A percentile compares a stretch with the other conserved stretches of the same genome.
Conservation (phyloP, 805 yeast species). For the Ogataea angusta region DNA sequence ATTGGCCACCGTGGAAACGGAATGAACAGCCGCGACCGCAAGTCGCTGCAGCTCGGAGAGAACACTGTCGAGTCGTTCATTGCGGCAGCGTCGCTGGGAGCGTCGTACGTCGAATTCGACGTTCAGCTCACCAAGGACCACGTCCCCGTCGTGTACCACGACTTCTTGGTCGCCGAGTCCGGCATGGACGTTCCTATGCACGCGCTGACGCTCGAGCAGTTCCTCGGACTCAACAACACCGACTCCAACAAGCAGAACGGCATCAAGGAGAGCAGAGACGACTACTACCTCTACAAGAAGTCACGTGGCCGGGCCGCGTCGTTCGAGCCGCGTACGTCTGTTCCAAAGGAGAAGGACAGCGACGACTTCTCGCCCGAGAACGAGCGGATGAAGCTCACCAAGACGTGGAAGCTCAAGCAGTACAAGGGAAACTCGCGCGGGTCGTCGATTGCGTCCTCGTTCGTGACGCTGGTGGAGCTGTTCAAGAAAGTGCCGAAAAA, state of each 20-base stretch:
- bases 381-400: conserved; percentile 79
- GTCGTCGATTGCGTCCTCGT: conserved; percentile 82
- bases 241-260: conserved; percentile 15
- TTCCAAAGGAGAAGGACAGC: conserved; percentile 3
- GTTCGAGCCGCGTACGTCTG: conserved; percentile 10
- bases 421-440: conserved; percentile 95
- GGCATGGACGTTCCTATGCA: conserved; percentile 98
- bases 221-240: conserved; percentile 51
- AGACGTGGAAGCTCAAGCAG: conserved; percentile 80
- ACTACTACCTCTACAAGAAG: conserved; percentile 28
- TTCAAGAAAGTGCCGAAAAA: conserved; percentile 75
- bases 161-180: conserved; percentile 89
- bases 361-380: conserved; percentile 38
- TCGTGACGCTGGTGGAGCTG: conserved; percentile 82
- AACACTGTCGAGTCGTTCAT: conserved; percentile 93
- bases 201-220: conserved; percentile 83
- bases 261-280: conserved; percentile 28
- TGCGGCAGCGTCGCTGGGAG: conserved; percentile 95
- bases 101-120: conserved; percentile 94
- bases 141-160: conserved; percentile 93
- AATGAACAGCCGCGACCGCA: conserved; percentile 68
- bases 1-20: conserved; percentile 97
- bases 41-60: conserved; percentile 88
- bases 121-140: conserved; percentile 91
- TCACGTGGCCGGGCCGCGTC: conserved; percentile 38